Evolutionary conservation across 140 eudicot genomes (phyloP).

Genomic region (Erigeron philadelphicus): DNA sequence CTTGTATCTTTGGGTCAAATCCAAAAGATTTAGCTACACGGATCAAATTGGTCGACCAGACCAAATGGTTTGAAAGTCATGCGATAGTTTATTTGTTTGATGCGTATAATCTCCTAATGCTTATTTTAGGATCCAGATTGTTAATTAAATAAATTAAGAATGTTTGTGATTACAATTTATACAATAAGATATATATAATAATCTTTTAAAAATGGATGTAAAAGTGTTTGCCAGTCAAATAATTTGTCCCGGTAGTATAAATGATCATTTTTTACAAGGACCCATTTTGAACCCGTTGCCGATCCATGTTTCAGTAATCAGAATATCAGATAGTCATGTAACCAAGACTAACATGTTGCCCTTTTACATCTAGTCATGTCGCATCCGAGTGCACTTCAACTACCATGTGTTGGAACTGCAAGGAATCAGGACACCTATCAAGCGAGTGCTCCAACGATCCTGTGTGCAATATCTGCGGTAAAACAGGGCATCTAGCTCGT

Average conservation of each 20-base stretch:
- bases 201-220: neutral
- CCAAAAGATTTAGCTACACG: neutral
- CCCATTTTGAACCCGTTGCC: too few relatives aligned
- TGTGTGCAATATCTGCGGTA: constrained; percentile 62
- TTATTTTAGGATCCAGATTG: neutral
- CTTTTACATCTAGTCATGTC: constrained; percentile 42
- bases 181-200: neutral
- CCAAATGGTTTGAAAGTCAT: neutral
- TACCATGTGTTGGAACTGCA: constrained; percentile 77
- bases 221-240: neutral
- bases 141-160: too few relatives aligned
- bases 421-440: constrained; percentile 66
- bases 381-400: constrained; percentile 70
- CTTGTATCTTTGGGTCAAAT: neutral
- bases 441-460: constrained; percentile 52
- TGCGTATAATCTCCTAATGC: too few relatives aligned
- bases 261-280: too few relatives aligned
- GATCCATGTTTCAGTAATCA: neutral
- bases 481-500: constrained; percentile 57
- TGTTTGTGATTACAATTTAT: too few relatives aligned
- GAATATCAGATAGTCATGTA: neutral
- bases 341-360: constrained; percentile 23
- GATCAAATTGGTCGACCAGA: neutral
- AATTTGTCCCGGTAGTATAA: neutral
- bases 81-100: neutral